Base-by-base conservation (phyloP, 495 filamentous ascomycete species). In the Trichoderma erinaceum region DNA sequence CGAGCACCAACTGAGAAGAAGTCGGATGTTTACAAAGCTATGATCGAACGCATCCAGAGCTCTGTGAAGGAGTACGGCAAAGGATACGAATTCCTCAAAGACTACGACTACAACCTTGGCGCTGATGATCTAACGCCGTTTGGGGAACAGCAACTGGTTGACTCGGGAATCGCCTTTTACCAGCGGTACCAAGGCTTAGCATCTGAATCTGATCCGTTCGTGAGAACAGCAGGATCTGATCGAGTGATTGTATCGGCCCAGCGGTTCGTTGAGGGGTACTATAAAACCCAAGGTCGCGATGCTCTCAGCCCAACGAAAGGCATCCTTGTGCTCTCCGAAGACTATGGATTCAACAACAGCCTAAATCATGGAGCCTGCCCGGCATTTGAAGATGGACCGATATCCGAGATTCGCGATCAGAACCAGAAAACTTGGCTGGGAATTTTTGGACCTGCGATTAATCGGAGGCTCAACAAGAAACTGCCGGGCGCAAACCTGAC, bases 101-200 rank as follows among this genome's bases (percentile, higher is more conserved):
- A 83, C 25, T 96, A 91, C 78, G 78, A 83, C 46, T 96, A 94
- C 77, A 82, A 77, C 2, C 82, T 97, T 16, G 92, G 91, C 43
- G 82, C 85, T 5, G 89, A 96, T 70, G 84, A 92, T 66, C 84
- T 97, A 67, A 92, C 90, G 3, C 66, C 73, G 0, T 90, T 91
- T 68, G 92, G 92, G 13, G 76, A 91, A 77, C 81, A 85, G 69
- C 80, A 96, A 76, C 85, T 96, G 84, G 75, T 89, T 69, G 83
- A 89, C 71, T 92, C 90, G 0, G 92, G 92, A 2, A 73, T 82
- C 63, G 86, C 86, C 63, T 93, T 91, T 78, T 93, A 92, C 75
- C 70, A 78, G 41, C 87, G 89, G 5, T 96, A 97, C 74, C 73
- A 78, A 67, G 46, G 75, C 27, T 83, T 96, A 0, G 79, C 87